Conservation (phyloP, 257 asterid species). For the Datura wrightii region DNA sequence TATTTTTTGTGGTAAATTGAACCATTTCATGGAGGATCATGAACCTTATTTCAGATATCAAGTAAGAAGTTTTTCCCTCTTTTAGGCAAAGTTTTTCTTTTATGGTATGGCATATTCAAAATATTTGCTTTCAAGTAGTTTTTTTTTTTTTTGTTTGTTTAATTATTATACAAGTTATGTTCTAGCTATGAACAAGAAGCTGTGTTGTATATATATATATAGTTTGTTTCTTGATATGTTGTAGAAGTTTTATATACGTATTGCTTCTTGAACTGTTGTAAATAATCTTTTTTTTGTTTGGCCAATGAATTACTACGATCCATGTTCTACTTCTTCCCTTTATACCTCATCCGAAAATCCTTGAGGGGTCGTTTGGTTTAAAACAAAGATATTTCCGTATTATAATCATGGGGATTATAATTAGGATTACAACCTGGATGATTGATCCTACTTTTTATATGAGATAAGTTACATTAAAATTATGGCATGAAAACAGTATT, state of each 20-base stretch:
- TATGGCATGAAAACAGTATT: background rate
- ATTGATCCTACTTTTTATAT: background rate
- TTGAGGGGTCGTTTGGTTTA: background rate
- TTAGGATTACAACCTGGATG: background rate
- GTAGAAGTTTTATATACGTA: background rate
- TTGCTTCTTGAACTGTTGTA: background rate
- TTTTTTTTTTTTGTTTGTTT: background rate
- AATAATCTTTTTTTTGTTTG: too few relatives aligned
- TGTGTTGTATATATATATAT: background rate
- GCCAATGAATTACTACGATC: background rate
- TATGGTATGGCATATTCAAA: background rate
- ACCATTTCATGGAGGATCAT: conserved; percentile 5
- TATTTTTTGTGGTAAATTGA: background rate
- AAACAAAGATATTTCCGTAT: background rate
- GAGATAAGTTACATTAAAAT: background rate
- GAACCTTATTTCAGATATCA: background rate
- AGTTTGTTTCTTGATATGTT: background rate
- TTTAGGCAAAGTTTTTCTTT: background rate
- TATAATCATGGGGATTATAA: background rate
- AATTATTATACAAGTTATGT: background rate
- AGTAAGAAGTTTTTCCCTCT: background rate
- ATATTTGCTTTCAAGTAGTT: background rate
- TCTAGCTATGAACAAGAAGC: background rate
- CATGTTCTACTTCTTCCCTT: background rate
- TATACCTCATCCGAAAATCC: background rate